phyloP scores from a whole-genome alignment of 2,329 filamentous ascomycete species.

The Phaeophleospora eucalypticola region DNA sequence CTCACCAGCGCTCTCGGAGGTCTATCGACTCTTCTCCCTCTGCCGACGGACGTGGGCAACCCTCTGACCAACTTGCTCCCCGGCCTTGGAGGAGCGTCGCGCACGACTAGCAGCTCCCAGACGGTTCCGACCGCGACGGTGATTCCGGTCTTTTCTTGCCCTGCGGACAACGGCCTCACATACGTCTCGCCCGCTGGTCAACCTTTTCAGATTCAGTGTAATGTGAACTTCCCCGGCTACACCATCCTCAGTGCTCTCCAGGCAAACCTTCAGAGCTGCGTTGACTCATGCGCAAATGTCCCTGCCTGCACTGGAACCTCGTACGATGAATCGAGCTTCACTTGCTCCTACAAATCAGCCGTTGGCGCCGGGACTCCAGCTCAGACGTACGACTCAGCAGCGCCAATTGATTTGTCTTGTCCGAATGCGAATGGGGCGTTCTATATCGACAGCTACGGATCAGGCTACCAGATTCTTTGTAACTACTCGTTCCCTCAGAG shows the following conservation, averaged over 20 bases:
- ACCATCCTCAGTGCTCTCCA: conserved; percentile 9
- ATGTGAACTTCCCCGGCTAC: conserved; percentile 14
- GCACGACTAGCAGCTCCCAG: neutral
- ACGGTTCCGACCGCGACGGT: conserved; percentile 19
- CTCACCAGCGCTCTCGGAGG: conserved; percentile 2
- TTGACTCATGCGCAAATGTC: conserved; percentile 20
- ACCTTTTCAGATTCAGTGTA: conserved; percentile 25
- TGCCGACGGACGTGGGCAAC: neutral
- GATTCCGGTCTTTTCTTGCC: conserved; percentile 21
- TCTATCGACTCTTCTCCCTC: neutral
- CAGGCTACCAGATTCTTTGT: conserved; percentile 27
- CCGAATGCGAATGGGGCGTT: conserved; percentile 20
- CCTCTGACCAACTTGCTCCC: conserved; percentile 1
- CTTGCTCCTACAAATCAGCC: conserved; percentile 23
- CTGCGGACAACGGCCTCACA: conserved; percentile 21
- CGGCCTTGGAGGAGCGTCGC: neutral
- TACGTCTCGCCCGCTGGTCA: conserved; percentile 23
- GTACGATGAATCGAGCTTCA: conserved; percentile 8
- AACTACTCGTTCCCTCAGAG: conserved; percentile 22
- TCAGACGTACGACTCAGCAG: conserved; percentile 11
- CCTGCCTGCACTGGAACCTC: conserved; percentile 20
- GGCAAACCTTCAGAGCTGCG: conserved; percentile 22
- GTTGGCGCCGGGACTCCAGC: conserved; percentile 1
- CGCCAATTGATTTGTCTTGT: conserved; percentile 21
- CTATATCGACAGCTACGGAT: conserved; percentile 23